A percentile compares a stretch with the other conserved stretches of the same genome.
Evolutionary conservation across 495 filamentous ascomycete species (phyloP).

Genomic region (Pyrenopolyporus hunteri): DNA sequence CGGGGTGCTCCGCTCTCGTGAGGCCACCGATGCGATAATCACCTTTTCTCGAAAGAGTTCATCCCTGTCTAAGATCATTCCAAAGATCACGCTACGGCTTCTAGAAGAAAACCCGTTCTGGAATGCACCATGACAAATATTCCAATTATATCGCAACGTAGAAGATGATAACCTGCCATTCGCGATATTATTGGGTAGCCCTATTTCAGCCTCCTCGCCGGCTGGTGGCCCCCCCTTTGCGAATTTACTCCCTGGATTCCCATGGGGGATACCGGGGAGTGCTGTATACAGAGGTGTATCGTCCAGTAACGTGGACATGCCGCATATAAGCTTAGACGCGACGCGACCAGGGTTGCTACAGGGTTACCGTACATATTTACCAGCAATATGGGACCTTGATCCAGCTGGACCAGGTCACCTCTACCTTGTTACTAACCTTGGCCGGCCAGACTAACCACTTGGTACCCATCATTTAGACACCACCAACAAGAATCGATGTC

Average conservation of each 20-base stretch:
- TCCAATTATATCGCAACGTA: constrained; percentile 29
- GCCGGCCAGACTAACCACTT: neutral
- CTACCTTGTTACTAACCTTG: constrained; percentile 15
- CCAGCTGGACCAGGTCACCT: constrained; percentile 4
- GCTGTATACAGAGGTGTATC: neutral
- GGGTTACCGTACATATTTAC: neutral
- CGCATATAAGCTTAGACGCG: neutral
- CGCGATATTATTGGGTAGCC: neutral
- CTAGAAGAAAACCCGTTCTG: too few relatives aligned
- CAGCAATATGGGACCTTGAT: neutral
- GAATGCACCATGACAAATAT: constrained; percentile 31
- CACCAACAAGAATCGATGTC: too few relatives aligned
- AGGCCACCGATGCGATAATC: constrained; percentile 18
- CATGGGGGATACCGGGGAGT: neutral
- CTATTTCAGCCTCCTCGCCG: constrained; percentile 7
- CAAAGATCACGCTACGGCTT: too few relatives aligned
- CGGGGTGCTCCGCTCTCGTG: neutral
- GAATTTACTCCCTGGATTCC: neutral
- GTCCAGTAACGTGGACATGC: constrained; percentile 4
- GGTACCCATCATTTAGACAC: neutral
- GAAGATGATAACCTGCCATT: neutral
- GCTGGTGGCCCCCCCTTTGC: neutral
- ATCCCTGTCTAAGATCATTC: constrained; percentile 2
- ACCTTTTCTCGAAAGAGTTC: constrained; percentile 1
- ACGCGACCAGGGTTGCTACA: constrained; percentile 1